These are phyloP conservation scores for Pisolithus microcarpus DNA, from an alignment of 768 basidiomycete species.

Conservation along the genomic window DNA sequence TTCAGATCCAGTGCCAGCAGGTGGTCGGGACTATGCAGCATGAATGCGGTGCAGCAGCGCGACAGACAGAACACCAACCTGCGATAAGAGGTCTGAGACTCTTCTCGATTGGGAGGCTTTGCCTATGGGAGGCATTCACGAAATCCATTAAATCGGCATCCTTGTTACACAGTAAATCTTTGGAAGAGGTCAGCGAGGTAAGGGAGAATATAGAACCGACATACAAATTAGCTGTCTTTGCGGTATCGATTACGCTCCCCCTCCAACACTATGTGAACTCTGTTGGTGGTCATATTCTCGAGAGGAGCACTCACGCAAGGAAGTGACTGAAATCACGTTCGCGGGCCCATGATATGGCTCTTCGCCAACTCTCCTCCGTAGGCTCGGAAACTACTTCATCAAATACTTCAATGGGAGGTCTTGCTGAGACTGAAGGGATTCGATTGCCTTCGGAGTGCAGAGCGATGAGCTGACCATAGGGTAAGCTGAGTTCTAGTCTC, in stretches of 20 bases:
- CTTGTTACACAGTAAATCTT: conserved; percentile 85
- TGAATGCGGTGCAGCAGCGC: background rate
- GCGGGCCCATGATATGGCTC: conserved; percentile 85
- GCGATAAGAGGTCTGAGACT: conserved; percentile 80
- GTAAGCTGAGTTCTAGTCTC: conserved; percentile 16
- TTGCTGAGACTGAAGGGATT: conserved; percentile 69
- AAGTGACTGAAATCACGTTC: conserved; percentile 89
- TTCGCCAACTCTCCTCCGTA: conserved; percentile 82
- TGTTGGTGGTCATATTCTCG: conserved; percentile 1
- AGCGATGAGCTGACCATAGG: background rate
- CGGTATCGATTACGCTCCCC: conserved; percentile 93
- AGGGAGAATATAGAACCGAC: conserved; percentile 8
- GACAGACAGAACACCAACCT: conserved; percentile 29
- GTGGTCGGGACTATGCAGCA: conserved; percentile 52
- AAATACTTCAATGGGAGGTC: conserved; percentile 78
- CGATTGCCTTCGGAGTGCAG: conserved; percentile 48
- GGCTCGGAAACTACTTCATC: conserved; percentile 84
- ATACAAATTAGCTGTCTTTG: conserved; percentile 89
- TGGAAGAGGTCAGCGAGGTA: conserved; percentile 3
- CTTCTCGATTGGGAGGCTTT: conserved; percentile 76
- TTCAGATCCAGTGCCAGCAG: conserved; percentile 86
- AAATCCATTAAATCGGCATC: conserved; percentile 93
- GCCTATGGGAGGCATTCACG: conserved; percentile 92
- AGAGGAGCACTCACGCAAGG: conserved; percentile 54
- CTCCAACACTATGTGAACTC: conserved; percentile 56